A percentile compares a stretch with the other conserved stretches of the same genome.
Conservation (phyloP, 768 basidiomycete species). For the Phlebiopsis gigantea region DNA sequence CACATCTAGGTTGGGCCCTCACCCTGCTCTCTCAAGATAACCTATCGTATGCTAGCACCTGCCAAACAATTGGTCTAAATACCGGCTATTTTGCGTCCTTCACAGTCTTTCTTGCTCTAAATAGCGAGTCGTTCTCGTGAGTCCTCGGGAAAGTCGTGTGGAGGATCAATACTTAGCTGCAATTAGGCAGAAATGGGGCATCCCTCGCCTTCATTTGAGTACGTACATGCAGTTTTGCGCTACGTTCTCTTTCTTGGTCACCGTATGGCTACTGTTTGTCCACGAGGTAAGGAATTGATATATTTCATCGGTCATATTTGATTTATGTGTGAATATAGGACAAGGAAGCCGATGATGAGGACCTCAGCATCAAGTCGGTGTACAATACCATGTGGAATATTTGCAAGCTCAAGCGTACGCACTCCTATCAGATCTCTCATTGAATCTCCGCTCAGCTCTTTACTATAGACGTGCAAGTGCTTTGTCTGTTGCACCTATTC, state of each 20-base stretch:
- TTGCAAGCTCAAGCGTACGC: slow-evolving; percentile 83
- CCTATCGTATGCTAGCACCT: slow-evolving; percentile 94
- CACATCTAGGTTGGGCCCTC: slow-evolving; percentile 61
- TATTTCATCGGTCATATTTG: neutral
- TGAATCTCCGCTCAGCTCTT: slow-evolving; percentile 1
- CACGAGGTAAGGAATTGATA: slow-evolving; percentile 59
- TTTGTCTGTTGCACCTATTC: slow-evolving; percentile 82
- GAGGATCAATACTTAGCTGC: neutral
- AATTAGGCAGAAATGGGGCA: slow-evolving; percentile 66
- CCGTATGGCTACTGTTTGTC: slow-evolving; percentile 86
- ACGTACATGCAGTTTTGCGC: slow-evolving; percentile 88
- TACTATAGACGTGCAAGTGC: slow-evolving; percentile 76
- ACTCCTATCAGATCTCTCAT: slow-evolving; percentile 7
- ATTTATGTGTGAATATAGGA: slow-evolving; percentile 43
- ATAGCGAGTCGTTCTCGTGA: slow-evolving; percentile 87
- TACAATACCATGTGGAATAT: slow-evolving; percentile 96
- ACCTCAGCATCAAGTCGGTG: slow-evolving; percentile 86
- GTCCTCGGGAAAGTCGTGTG: slow-evolving; percentile 18
- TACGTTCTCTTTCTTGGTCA: slow-evolving; percentile 75
- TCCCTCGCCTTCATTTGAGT: slow-evolving; percentile 64
- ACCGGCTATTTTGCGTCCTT: slow-evolving; percentile 95
- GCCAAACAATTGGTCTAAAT: slow-evolving; percentile 95
- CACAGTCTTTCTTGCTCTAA: slow-evolving; percentile 95
- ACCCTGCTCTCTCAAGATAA: slow-evolving; percentile 89
- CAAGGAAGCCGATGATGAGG: slow-evolving; percentile 66